Evolutionary conservation across 768 basidiomycete species (phyloP).

Genomic region (Mycena belliarum): DNA sequence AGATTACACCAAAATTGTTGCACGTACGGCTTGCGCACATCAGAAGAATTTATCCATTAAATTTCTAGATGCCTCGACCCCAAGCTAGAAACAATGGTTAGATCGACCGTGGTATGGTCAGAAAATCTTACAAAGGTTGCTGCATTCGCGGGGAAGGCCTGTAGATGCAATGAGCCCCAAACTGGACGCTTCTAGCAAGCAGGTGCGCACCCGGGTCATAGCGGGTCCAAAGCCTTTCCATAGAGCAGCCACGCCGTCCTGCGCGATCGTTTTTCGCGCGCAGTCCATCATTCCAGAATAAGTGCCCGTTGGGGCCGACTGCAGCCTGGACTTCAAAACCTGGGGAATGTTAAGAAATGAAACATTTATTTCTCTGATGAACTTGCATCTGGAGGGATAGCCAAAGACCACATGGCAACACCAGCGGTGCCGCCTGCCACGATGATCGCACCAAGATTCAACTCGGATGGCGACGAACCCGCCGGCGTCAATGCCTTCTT

Average conservation of each 20-base stretch:
- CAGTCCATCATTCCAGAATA: conserved; percentile 95
- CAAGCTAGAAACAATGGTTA: conserved; percentile 56
- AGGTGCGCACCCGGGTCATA: conserved; percentile 76
- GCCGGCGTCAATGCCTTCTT: conserved; percentile 85
- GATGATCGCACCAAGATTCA: conserved; percentile 86
- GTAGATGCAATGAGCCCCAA: not conserved
- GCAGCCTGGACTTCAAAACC: conserved; percentile 95
- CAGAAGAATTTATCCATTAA: conserved; percentile 70
- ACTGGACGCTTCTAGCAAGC: not conserved
- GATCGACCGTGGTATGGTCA: conserved; percentile 5
- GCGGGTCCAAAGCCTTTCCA: conserved; percentile 99
- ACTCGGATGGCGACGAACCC: conserved; percentile 74
- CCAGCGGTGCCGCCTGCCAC: conserved; percentile 93
- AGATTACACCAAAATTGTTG: conserved; percentile 2
- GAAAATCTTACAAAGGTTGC: conserved; percentile 77
- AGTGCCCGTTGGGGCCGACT: conserved; percentile 96
- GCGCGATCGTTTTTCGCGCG: conserved; percentile 85
- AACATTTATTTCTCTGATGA: not conserved
- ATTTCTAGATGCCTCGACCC: conserved; percentile 89
- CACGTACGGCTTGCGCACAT: no score
- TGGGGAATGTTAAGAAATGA: conserved; percentile 30
- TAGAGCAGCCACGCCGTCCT: conserved; percentile 81
- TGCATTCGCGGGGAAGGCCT: conserved; percentile 98
- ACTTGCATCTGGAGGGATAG: conserved; percentile 94
- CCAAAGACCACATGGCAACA: conserved; percentile 97